phyloP scores from a whole-genome alignment of 75 land plant species.

The Selaginella moellendorffii region DNA sequence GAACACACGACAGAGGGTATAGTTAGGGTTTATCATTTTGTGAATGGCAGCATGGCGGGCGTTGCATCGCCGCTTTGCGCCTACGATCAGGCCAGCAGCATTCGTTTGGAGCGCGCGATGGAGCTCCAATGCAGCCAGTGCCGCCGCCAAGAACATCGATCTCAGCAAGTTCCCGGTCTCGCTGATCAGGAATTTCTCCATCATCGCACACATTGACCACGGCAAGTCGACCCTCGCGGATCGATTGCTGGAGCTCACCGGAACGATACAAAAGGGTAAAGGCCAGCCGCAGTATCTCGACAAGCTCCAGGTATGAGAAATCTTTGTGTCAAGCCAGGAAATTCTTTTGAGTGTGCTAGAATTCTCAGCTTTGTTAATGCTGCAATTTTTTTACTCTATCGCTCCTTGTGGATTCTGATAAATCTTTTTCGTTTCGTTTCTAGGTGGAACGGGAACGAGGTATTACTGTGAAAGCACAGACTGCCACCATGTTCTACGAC shows the following conservation, averaged over 20 bases:
- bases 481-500: slow-evolving; percentile 88
- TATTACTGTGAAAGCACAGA: slow-evolving; percentile 96
- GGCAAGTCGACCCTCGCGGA: slow-evolving; percentile 98
- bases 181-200: slow-evolving; percentile 81
- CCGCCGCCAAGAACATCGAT: slow-evolving; percentile 38
- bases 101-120: background rate
- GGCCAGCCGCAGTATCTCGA: slow-evolving; percentile 99
- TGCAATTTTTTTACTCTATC: no score
- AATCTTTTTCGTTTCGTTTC: background rate
- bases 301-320: slow-evolving; percentile 85
- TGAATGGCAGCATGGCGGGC: background rate
- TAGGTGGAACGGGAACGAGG: slow-evolving; percentile 98
- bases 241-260: slow-evolving; percentile 84
- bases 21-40: no score
- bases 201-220: slow-evolving; percentile 93
- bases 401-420: no score
- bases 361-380: no score
- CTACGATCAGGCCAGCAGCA: background rate
- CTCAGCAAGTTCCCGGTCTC: slow-evolving; percentile 52
- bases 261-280: slow-evolving; percentile 80
- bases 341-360: no score
- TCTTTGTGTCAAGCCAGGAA: no score
- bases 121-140: background rate
- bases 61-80: background rate
- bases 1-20: no score